Base-by-base conservation (phyloP, 371 early-diverging fungal genomes). In the Actinomortierella ambigua region DNA sequence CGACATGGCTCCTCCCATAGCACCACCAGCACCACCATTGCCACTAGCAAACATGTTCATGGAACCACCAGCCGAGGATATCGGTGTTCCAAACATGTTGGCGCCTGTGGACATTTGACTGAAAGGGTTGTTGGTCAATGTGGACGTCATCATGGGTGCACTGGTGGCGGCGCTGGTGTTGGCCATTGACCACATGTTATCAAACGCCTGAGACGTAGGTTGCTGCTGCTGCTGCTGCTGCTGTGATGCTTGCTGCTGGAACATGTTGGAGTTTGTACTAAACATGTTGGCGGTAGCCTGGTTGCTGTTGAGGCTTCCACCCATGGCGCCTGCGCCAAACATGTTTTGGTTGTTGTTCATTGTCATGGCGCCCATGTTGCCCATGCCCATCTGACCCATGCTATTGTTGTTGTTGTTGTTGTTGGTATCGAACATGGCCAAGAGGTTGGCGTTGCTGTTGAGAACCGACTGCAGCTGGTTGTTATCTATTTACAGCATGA, bases 391-490 rank as follows among this genome's bases (percentile, higher is more conserved):
- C 11, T 34, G 34, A 34, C 11, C 34, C 34, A 34, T 62, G 52
- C 28, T 55, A 27, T 43, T 63, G 44, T 59, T 63, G 49, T 43
- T 59, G 56, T 24, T 57, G 20, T 62, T 54, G 27, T 47, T 40
- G 2, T 67, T 63, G 41, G 56, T 55, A 44, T 52, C 55, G 49
- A 60, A 71, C 17, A 71, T 55, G 22, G 73, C 66, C 3, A 71
- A 41, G 39, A 71, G 62, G 26, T 50, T 63, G 11, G 66, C 73
- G 18, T 71, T 66, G 44, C 53, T 66, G 47, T 71, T 63, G 44
- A 73, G 51, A 42, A 73, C 63, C n/a, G 75, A 66, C 51, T 73
- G 75, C 17, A 73, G 58, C 23, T 73, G 75, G 46, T 54, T 73
- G 0, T 73, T 67, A 23, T 57, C 67, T 44, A 67, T n/a, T n/a